Percentiles rank a stretch among this genome's conserved stretches.
Conservation (phyloP, 306 rosid species). For the Gleditsia sinensis region DNA sequence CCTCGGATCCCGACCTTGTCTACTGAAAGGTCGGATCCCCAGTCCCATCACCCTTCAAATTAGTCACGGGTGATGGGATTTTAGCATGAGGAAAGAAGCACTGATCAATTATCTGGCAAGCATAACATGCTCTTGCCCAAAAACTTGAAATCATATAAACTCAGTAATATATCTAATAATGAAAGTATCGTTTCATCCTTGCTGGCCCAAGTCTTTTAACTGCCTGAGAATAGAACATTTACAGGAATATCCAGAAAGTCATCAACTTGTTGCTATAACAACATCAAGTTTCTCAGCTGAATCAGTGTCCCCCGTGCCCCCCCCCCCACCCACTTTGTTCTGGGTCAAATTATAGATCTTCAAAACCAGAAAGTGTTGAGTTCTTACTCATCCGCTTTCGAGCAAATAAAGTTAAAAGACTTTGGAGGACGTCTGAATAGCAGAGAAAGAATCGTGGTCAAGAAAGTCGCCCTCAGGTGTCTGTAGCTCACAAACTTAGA, state of each 20-base stretch:
- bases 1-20: background rate
- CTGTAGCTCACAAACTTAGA: too few species aligned
- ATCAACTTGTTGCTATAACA: background rate
- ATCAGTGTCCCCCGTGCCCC: background rate
- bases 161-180: too few species aligned
- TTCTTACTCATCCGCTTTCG: too few species aligned
- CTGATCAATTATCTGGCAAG: background rate
- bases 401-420: too few species aligned
- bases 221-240: too few species aligned
- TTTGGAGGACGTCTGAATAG: too few species aligned
- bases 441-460: too few species aligned
- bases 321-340: background rate
- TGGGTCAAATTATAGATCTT: background rate
- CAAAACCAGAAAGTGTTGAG: too few species aligned
- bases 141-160: background rate
- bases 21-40: conserved; percentile 1
- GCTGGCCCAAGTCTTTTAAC: too few species aligned
- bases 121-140: background rate
- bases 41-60: too few species aligned
- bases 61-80: background rate
- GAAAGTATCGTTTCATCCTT: too few species aligned
- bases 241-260: background rate
- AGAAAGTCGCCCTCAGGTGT: too few species aligned
- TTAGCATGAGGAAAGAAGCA: background rate
- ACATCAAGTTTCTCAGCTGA: background rate